phyloP scores from a whole-genome alignment of 257 asterid species.

The Cordia subcordata region DNA sequence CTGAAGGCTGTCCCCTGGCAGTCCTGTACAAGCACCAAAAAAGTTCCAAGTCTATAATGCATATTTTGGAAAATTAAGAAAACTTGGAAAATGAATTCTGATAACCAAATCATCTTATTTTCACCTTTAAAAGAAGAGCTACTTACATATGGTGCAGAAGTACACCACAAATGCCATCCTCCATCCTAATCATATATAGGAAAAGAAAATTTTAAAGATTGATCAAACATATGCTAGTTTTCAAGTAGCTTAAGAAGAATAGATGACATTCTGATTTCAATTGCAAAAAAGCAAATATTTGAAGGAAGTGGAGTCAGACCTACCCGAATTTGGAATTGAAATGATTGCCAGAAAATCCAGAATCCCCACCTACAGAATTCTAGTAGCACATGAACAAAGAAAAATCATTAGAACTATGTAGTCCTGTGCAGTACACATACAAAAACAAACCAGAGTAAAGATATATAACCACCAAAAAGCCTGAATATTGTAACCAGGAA shows the following conservation, averaged over 20 bases:
- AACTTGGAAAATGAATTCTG: background rate
- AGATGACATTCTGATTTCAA: slow-evolving; percentile 5
- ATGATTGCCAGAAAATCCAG: slow-evolving; percentile 85
- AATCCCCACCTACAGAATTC: slow-evolving; percentile 96
- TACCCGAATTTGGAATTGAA: slow-evolving; percentile 75
- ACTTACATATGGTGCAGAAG: slow-evolving; percentile 91
- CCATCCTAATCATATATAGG: slow-evolving; percentile 43
- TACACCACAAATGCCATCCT: slow-evolving; percentile 66
- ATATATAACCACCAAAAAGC: too few species aligned
- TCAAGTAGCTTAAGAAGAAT: too few species aligned
- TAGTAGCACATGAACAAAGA: slow-evolving; percentile 27
- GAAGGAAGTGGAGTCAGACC: slow-evolving; percentile 10
- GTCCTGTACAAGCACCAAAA: slow-evolving; percentile 45
- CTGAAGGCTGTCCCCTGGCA: slow-evolving; percentile 62
- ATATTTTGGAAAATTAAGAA: background rate
- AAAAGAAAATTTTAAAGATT: slow-evolving; percentile 6
- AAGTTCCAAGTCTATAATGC: background rate
- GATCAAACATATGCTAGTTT: background rate
- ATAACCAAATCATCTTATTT: slow-evolving; percentile 6
- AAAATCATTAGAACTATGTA: background rate
- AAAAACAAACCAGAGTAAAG: background rate
- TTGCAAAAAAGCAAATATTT: background rate
- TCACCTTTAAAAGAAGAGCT: slow-evolving; percentile 2
- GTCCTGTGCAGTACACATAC: background rate
- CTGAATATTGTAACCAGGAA: background rate